Evolutionary conservation across 805 yeast species (phyloP).

Genomic region (Hanseniaspora nectarophila): DNA sequence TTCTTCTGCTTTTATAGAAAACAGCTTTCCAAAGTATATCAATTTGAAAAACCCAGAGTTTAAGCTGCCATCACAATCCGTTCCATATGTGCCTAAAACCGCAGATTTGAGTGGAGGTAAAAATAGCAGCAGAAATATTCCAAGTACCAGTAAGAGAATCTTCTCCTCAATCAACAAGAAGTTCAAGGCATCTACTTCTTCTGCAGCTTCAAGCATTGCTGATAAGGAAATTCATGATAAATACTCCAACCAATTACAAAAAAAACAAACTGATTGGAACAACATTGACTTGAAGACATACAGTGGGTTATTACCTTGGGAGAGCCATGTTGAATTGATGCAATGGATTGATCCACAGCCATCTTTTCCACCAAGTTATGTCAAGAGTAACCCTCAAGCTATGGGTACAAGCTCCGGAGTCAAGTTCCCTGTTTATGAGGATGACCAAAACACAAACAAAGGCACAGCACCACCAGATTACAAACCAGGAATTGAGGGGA

Average conservation of each 20-base stretch:
- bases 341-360: slow-evolving; percentile 32
- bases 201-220: not conserved
- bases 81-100: not conserved
- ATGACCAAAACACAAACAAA: slow-evolving; percentile 20
- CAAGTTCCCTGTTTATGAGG: slow-evolving; percentile 30
- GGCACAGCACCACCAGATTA: slow-evolving; percentile 49
- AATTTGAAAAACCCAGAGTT: not conserved
- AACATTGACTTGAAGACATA: not conserved
- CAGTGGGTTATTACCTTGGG: slow-evolving; percentile 7
- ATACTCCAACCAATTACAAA: not conserved
- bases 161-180: slow-evolving; percentile 1
- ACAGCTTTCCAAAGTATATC: slow-evolving; percentile 3
- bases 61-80: not conserved
- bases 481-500: slow-evolving; percentile 50
- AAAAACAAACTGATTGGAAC: not conserved
- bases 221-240: not conserved
- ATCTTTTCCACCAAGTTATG: slow-evolving; percentile 26
- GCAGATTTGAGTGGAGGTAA: not conserved
- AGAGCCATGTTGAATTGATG: slow-evolving; percentile 20
- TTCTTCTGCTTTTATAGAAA: slow-evolving; percentile 12
- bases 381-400: slow-evolving; percentile 20
- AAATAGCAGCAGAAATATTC: not conserved
- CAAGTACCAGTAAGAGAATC: slow-evolving; percentile 4
- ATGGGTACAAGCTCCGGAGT: slow-evolving; percentile 14
- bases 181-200: not conserved